These are phyloP conservation scores for Umbelopsis sp. DNA, from an alignment of 371 early-diverging fungal genomes.

Conservation along the genomic window DNA sequence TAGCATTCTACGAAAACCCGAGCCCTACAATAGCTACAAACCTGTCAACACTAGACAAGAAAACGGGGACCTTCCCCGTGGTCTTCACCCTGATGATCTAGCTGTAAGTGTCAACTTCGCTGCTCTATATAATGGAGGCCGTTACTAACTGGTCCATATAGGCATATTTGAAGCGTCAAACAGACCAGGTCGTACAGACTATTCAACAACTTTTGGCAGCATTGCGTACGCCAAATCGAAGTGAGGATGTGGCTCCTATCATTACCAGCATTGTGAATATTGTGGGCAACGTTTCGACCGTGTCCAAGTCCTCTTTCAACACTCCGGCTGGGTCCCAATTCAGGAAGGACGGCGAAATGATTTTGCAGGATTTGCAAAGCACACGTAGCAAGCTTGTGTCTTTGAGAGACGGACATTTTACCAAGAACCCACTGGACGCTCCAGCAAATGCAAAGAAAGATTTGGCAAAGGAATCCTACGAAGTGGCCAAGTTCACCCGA, in stretches of 20 bases:
- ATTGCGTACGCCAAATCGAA: conserved; percentile 67
- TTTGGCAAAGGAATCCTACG: conserved; percentile 86
- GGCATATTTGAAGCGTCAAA: conserved; percentile 82
- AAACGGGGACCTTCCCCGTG: conserved; percentile 9
- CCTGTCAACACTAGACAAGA: conserved; percentile 8
- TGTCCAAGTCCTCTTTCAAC: conserved; percentile 46
- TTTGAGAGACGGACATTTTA: conserved; percentile 58
- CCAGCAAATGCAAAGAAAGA: conserved; percentile 79
- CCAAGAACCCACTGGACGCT: conserved; percentile 42
- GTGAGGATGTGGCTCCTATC: conserved; percentile 63
- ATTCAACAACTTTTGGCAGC: conserved; percentile 81
- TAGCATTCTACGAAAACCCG: conserved; percentile 13
- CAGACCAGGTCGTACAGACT: conserved; percentile 83
- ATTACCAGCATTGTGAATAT: conserved; percentile 74
- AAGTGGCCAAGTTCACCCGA: conserved; percentile 89
- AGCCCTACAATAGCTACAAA: conserved; percentile 10
- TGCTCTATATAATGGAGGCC: background rate
- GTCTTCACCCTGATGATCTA: conserved; percentile 30
- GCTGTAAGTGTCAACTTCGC: conserved; percentile 27
- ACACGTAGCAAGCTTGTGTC: conserved; percentile 72
- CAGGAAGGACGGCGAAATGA: conserved; percentile 48
- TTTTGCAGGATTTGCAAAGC: conserved; percentile 70
- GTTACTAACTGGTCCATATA: conserved; percentile 25
- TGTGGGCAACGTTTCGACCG: conserved; percentile 45
- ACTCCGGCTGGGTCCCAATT: conserved; percentile 44